phyloP scores from a whole-genome alignment of 176 grass and related monocot species.

The Cenchrus purpureus region DNA sequence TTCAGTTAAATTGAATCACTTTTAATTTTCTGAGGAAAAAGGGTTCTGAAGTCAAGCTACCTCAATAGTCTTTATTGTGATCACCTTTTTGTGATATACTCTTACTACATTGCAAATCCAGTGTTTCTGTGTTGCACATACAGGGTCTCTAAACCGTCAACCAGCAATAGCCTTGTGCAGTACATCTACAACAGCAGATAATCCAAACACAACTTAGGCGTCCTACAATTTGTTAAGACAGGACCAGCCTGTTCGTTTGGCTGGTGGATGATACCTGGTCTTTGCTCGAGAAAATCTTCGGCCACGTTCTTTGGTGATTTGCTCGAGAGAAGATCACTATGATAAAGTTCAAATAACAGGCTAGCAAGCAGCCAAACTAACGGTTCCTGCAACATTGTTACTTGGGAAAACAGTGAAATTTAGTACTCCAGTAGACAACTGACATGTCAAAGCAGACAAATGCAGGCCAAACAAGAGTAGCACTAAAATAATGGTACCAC shows the following conservation, averaged over 20 bases:
- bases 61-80: not conserved
- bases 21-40: not conserved
- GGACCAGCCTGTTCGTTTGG: not conserved
- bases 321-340: too few relatives aligned
- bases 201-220: constrained; percentile 32
- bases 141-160: not conserved
- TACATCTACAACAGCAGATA: not conserved
- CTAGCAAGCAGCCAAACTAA: constrained; percentile 13
- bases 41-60: not conserved
- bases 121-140: not conserved
- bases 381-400: not conserved
- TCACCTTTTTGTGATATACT: not conserved
- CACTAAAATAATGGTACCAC: constrained; percentile 11
- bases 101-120: not conserved
- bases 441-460: not conserved
- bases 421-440: not conserved
- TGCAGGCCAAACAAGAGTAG: not conserved
- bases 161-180: not conserved
- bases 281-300: too few relatives aligned
- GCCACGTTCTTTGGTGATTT: too few relatives aligned
- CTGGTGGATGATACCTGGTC: too few relatives aligned
- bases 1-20: constrained; percentile 34
- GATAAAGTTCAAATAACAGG: too few relatives aligned
- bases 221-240: not conserved
- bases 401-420: not conserved